Conservation (phyloP, 2,329 filamentous ascomycete species). For the Cordyceps fumosorosea region DNA sequence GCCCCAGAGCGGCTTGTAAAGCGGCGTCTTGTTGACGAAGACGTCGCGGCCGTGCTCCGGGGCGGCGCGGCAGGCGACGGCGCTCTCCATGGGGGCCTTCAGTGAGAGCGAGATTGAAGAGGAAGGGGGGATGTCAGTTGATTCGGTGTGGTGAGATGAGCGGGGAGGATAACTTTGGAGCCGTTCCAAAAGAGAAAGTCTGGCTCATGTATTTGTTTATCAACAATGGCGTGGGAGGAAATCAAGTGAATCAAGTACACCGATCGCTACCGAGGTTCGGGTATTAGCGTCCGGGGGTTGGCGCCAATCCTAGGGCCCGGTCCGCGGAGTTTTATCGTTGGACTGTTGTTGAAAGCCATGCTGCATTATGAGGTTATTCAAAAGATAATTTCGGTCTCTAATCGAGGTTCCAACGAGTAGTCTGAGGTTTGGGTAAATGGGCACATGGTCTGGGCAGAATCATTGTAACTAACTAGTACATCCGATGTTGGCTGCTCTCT, state of each 20-base stretch:
- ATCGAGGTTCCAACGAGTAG: no score
- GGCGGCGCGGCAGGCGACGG: conserved; percentile 1
- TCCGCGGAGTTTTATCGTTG: not conserved
- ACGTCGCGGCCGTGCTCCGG: conserved; percentile 2
- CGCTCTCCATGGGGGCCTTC: not conserved
- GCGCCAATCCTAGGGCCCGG: not conserved
- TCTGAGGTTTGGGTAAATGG: no score
- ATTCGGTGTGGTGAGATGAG: not conserved
- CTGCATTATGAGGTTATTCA: no score
- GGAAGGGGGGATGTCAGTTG: not conserved
- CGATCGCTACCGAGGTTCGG: conserved; percentile 1
- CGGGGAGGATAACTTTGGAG: not conserved
- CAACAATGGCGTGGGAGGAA: not conserved
- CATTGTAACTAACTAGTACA: no score
- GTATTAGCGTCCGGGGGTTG: not conserved
- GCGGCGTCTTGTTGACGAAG: conserved; percentile 3
- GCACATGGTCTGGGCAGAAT: no score
- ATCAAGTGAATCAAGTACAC: not conserved
- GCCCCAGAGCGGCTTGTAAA: conserved; percentile 12
- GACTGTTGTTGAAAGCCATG: no score
- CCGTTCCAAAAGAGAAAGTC: not conserved
- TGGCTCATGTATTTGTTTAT: not conserved
- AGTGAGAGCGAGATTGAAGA: not conserved
- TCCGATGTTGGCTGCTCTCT: no score
- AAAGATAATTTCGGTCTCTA: no score